phyloP scores from a whole-genome alignment of 805 yeast species.

The Candida tallmaniae region DNA sequence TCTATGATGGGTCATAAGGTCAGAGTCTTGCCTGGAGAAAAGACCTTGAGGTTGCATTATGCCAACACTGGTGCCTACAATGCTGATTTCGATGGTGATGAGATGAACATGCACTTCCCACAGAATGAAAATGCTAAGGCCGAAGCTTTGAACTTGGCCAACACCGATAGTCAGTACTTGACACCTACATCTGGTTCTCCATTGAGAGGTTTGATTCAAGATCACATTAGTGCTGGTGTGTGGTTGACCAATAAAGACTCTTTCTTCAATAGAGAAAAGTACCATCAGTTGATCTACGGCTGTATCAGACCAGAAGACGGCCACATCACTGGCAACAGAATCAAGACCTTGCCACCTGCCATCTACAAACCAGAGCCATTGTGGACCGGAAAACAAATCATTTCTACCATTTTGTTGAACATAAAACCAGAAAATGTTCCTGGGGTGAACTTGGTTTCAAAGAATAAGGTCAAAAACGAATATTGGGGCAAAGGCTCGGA shows the following conservation, averaged over 20 bases:
- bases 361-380: constrained; percentile 78
- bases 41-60: constrained; percentile 92
- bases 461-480: constrained; percentile 87
- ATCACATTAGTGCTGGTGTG: constrained; percentile 97
- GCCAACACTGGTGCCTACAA: constrained; percentile 99
- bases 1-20: constrained; percentile 99
- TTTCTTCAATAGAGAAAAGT: constrained; percentile 84
- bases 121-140: constrained; percentile 97
- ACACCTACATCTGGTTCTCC: constrained; percentile 99
- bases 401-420: constrained; percentile 85
- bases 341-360: constrained; percentile 86
- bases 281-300: constrained; percentile 91
- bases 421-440: constrained; percentile 85
- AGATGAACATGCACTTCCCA: constrained; percentile 99
- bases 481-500: constrained; percentile 87
- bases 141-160: constrained; percentile 91
- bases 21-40: constrained; percentile 94
- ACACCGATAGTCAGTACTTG: constrained; percentile 94
- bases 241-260: constrained; percentile 95
- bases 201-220: constrained; percentile 97
- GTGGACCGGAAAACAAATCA: constrained; percentile 98
- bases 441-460: constrained; percentile 79
- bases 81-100: constrained; percentile 99
- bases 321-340: constrained; percentile 64
- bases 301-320: constrained; percentile 97